phyloP scores from a whole-genome alignment of 176 grass and related monocot species.

The Eragrostis nindensis region DNA sequence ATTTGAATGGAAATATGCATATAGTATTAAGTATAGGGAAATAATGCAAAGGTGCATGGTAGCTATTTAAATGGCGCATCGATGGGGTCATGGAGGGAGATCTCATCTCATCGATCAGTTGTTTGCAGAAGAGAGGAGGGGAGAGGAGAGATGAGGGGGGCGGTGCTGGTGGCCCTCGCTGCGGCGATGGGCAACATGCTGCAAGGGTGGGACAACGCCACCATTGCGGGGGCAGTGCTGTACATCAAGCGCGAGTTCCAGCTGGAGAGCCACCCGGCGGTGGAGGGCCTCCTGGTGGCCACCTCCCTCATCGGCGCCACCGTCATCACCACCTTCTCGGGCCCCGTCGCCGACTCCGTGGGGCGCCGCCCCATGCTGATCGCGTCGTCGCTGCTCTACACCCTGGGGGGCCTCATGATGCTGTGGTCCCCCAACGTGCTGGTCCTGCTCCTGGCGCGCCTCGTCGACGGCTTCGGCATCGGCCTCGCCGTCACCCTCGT shows the following conservation, averaged over 20 bases:
- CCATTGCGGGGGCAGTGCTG: conserved; percentile 73
- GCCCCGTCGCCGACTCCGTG: conserved; percentile 68
- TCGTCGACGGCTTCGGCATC: conserved; percentile 78
- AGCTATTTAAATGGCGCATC: not conserved
- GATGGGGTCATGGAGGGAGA: not conserved
- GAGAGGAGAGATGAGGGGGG: conserved; percentile 55
- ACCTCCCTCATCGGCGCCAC: conserved; percentile 87
- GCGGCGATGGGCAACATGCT: conserved; percentile 81
- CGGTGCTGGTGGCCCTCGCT: conserved; percentile 66
- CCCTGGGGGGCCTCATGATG: conserved; percentile 57
- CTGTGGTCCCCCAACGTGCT: conserved; percentile 77
- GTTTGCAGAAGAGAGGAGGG: not conserved
- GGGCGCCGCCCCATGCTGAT: conserved; percentile 79
- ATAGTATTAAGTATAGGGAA: no score
- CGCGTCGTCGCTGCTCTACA: conserved; percentile 71
- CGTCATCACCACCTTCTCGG: conserved; percentile 87
- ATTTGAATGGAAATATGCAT: no score
- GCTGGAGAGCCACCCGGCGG: conserved; percentile 61
- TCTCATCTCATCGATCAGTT: not conserved
- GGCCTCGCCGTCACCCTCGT: conserved; percentile 79
- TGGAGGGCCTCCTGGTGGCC: conserved; percentile 79
- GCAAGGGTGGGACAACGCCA: conserved; percentile 97
- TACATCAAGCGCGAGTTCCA: conserved; percentile 86
- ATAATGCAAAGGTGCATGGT: no score
- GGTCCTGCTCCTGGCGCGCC: conserved; percentile 66